Conservation (phyloP, 2,329 filamentous ascomycete species). For the Colletotrichum lentis region DNA sequence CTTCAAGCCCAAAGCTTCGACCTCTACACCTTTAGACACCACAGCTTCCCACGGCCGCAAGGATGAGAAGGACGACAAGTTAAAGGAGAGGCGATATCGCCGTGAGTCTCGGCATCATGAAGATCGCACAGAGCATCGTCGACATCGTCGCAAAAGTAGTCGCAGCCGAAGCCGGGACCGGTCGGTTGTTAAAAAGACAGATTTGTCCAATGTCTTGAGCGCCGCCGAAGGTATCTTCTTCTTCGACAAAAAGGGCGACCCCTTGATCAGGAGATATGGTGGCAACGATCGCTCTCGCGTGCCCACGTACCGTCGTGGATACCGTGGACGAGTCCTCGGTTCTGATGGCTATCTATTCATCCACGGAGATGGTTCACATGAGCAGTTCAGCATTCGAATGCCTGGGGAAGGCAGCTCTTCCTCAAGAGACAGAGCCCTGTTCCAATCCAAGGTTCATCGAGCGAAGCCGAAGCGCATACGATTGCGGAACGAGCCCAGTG, state of each 20-base stretch:
- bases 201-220: slow-evolving; percentile 39
- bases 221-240: slow-evolving; percentile 58
- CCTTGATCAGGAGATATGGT: slow-evolving; percentile 77
- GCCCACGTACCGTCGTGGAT: slow-evolving; percentile 74
- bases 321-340: slow-evolving; percentile 76
- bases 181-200: neutral
- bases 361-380: slow-evolving; percentile 68
- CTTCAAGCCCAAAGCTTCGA: slow-evolving; percentile 65
- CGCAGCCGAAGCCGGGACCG: slow-evolving; percentile 21
- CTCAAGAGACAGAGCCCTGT: slow-evolving; percentile 58
- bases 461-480: slow-evolving; percentile 52
- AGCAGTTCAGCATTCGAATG: slow-evolving; percentile 61
- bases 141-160: slow-evolving; percentile 24
- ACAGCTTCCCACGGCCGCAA: slow-evolving; percentile 16
- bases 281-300: slow-evolving; percentile 75
- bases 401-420: slow-evolving; percentile 53
- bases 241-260: slow-evolving; percentile 79
- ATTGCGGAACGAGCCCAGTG: slow-evolving; percentile 42
- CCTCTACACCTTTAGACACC: slow-evolving; percentile 32
- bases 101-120: slow-evolving; percentile 39
- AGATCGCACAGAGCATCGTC: slow-evolving; percentile 27
- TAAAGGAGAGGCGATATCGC: slow-evolving; percentile 31
- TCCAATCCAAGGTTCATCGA: slow-evolving; percentile 54
- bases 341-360: slow-evolving; percentile 67
- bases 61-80: neutral